Evolutionary conservation across 345 rosid genomes (phyloP), one percentile per base, ranked within the genome.

Genomic region (Dovyalis caffra): DNA sequence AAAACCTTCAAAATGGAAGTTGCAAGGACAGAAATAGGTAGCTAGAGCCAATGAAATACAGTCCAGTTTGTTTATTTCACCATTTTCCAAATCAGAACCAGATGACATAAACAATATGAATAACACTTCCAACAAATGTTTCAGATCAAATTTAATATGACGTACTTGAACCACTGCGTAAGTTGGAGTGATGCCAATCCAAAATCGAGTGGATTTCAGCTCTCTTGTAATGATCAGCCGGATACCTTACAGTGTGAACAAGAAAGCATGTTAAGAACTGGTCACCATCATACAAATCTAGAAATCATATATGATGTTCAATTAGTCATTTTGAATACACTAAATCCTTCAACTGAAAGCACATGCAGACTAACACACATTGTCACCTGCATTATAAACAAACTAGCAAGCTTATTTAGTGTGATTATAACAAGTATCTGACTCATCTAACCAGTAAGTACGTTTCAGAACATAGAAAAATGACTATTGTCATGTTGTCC

Each of bases 141-240:
- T 49, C 64, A 60, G 33, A 60, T 57, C 10, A 28, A 31, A 37
- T 18, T 66, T 43, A 64, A 25, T 6, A 74, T 53, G 49, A 70
- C 63, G 69, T 62, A 88, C 95, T 89, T 86, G 96, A 82, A 57
- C 96, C 94, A 32, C 56, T 74, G 47, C 97, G 97, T 80, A 93
- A 77, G 78, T 85, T 88, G 35, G 90, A 83, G 82, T 93, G 98
- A 80, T 91, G 97, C 95, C 98, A 93, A 66, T 93, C 90, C 85
- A 94, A 77, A 47, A 90, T 92, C 6, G 98, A 91, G 31, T 94
- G 87, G 77, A 94, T 79, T 89, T 84, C 88, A 66, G 93, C 96
- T 81, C 95, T 88, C 79, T 69, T 89, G 69, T 70, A 85, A 87
- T 90, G 84, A 88, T 94, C 97, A 66, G 82, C 81, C 1, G 98